Base-by-base conservation (phyloP, 768 basidiomycete species). In the Gymnopilus dilepis region DNA sequence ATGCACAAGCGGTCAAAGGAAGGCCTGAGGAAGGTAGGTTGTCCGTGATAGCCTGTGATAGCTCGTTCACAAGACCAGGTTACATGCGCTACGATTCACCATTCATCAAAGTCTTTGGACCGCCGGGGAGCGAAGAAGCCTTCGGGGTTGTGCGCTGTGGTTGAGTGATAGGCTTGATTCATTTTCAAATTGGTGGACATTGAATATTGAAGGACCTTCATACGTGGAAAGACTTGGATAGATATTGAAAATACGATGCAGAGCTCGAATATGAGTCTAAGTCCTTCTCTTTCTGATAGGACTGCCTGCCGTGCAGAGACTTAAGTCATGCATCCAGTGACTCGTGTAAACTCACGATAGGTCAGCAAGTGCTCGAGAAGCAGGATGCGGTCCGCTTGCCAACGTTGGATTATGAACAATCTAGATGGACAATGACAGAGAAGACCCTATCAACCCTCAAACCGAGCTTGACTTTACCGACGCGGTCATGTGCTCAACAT, bases 61-160 rank as follows among this genome's bases (percentile, higher is more conserved):
- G 41, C 31, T 24, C 51, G 61, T 24, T 61, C 65, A 66, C 65
- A 61, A 64, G 65, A 66, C 65, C 62, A 58, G 57, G 62, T 58
- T 55, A 56, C 62, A 64, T 63, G 65, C 65, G 59, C 58, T 31
- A 56, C 37, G 42, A 38, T 57, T 53, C 48, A 52, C 48, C 47
- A 50, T 55, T 24, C 52, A 45, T 41, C 37, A 52, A 58, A 50
- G 33, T 30, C 33, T 40, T 17, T 30, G 38, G 55, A 13, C 37
- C 31, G 34, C 53, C 50, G 58, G n/a, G 41, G 37, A 48, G 38
- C 9, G 22, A 40, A 43, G 37, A 60, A 37, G 56, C 43, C 12
- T 19, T 58, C 56, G 40, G 47, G 13, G 19, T 33, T 30, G 21
- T 40, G 41, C 42, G 51, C 47, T 51, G 51, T 45, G 7, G 31